These are phyloP conservation scores for Mycena sp. DNA, from an alignment of 1,284 basidiomycete species.

Conservation along the genomic window DNA sequence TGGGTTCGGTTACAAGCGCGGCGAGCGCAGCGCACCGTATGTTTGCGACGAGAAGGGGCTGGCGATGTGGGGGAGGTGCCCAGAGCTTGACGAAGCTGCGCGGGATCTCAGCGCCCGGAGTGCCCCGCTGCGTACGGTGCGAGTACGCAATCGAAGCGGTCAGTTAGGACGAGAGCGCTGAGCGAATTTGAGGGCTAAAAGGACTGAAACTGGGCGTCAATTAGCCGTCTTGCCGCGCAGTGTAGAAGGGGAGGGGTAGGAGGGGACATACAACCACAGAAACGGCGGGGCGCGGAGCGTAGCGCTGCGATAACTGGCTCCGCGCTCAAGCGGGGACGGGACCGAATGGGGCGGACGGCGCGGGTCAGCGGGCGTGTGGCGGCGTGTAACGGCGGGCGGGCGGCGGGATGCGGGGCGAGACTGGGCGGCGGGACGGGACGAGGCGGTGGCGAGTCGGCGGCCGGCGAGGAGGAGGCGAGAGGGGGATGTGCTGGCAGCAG, in stretches of 20 bases:
- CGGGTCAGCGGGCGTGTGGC: background rate
- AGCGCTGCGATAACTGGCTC: background rate
- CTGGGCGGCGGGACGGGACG: no score
- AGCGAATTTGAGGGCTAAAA: background rate
- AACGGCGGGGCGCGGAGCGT: background rate
- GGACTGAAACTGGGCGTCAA: background rate
- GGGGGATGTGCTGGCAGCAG: background rate
- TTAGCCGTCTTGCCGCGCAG: background rate
- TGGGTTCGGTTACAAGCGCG: background rate
- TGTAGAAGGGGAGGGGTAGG: background rate
- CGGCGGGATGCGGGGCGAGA: background rate
- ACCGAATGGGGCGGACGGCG: background rate
- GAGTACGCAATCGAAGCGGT: background rate
- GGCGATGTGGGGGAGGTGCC: background rate
- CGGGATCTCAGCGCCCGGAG: no score
- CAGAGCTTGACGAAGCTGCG: background rate
- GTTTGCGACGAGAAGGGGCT: background rate
- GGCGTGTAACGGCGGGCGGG: no score
- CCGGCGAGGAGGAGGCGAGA: background rate
- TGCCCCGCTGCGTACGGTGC: background rate
- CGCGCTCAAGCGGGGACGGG: background rate
- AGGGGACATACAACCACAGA: background rate
- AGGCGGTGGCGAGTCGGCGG: no score
- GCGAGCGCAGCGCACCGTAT: no score
- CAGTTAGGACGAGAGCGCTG: background rate